Conservation (phyloP, 805 yeast genomes). For the Kuraishia borneana region DNA sequence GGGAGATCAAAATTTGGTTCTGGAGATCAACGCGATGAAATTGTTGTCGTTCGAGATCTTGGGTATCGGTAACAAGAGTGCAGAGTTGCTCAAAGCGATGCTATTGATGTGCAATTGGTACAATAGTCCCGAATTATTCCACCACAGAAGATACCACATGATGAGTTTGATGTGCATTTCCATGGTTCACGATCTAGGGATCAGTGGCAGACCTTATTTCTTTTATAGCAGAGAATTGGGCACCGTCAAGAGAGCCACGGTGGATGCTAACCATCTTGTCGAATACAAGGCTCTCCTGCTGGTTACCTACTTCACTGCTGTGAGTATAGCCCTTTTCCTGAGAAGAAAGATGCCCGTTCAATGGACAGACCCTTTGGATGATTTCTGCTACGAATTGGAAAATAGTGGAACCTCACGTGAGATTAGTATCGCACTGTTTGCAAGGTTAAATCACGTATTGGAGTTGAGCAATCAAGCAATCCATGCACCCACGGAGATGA, state of each 20-base stretch:
- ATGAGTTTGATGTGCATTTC: slow-evolving; percentile 54
- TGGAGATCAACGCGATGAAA: slow-evolving; percentile 43
- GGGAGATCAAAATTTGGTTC: slow-evolving; percentile 28
- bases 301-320: slow-evolving; percentile 48
- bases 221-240: slow-evolving; percentile 29
- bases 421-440: slow-evolving; percentile 40
- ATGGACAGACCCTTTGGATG: slow-evolving; percentile 58
- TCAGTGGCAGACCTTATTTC: slow-evolving; percentile 40
- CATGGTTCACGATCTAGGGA: slow-evolving; percentile 67
- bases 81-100: slow-evolving; percentile 55
- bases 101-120: slow-evolving; percentile 67
- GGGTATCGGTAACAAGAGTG: slow-evolving; percentile 57
- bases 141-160: slow-evolving; percentile 67
- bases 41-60: slow-evolving; percentile 47
- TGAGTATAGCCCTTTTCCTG: slow-evolving; percentile 53
- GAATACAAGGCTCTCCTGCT: slow-evolving; percentile 45
- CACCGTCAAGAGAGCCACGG: slow-evolving; percentile 23
- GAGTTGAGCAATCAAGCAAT: slow-evolving; percentile 48
- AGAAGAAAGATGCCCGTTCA: slow-evolving; percentile 50
- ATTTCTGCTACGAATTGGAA: slow-evolving; percentile 42
- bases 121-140: slow-evolving; percentile 72
- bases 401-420: slow-evolving; percentile 19
- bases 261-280: slow-evolving; percentile 25
- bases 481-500: slow-evolving; percentile 27
- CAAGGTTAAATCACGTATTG: slow-evolving; percentile 45